These are phyloP conservation scores for Geotrichum europaeum DNA, from an alignment of 1,139 yeast species.

Conservation along the genomic window DNA sequence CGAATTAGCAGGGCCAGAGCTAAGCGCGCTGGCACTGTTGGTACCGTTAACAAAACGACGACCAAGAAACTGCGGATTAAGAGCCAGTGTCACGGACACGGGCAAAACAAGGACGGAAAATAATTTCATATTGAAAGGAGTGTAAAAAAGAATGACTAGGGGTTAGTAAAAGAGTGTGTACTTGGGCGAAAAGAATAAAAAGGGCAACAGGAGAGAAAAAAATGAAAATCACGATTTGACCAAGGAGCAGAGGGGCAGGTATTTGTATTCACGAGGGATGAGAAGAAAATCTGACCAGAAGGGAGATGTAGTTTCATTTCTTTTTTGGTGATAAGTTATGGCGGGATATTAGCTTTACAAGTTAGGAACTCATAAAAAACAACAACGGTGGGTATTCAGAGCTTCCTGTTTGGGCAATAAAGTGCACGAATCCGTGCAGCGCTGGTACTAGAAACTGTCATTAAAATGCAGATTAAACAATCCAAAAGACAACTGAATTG, in stretches of 20 bases:
- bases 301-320: background rate
- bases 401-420: background rate
- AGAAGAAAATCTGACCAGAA: background rate
- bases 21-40: background rate
- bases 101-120: background rate
- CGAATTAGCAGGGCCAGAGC: background rate
- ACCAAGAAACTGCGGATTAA: background rate
- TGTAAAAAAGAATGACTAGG: background rate
- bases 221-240: background rate
- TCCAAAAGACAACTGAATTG: background rate
- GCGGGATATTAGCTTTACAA: background rate
- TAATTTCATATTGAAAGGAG: slow-evolving; percentile 2
- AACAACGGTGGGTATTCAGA: background rate
- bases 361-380: background rate
- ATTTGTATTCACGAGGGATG: background rate
- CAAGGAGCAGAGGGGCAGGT: background rate
- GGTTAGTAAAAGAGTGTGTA: background rate
- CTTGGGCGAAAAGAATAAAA: background rate
- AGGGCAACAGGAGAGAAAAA: background rate
- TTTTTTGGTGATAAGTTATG: background rate
- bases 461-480: background rate
- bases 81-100: slow-evolving; percentile 1
- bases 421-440: background rate
- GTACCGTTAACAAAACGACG: slow-evolving; percentile 9
- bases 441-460: background rate